phyloP scores from a whole-genome alignment of 768 basidiomycete species.

The Russula foetens region DNA sequence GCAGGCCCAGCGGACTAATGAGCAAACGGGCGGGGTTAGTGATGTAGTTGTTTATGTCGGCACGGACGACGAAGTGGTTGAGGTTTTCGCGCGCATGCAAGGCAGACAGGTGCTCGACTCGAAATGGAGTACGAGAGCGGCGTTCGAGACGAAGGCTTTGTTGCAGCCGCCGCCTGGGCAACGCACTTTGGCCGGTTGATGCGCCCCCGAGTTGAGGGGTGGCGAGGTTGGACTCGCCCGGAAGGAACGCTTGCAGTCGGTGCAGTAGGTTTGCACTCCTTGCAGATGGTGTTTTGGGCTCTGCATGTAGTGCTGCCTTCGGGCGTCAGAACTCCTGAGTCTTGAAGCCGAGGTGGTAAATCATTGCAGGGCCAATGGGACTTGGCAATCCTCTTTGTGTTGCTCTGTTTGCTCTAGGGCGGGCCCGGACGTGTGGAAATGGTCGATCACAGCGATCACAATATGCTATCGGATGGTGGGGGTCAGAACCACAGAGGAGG shows the following conservation, averaged over 20 bases:
- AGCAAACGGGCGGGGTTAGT: background rate
- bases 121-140: constrained; percentile 50
- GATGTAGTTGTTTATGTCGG: background rate
- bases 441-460: background rate
- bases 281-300: background rate
- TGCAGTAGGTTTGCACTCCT: no score
- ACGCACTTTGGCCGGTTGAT: constrained; percentile 33
- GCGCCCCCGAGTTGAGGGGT: constrained; percentile 49
- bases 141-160: constrained; percentile 39
- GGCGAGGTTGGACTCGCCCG: constrained; percentile 26
- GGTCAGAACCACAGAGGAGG: background rate
- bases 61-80: constrained; percentile 1
- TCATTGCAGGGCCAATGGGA: constrained; percentile 38
- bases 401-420: no score
- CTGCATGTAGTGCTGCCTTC: background rate
- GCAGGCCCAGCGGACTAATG: background rate
- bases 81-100: constrained; percentile 32
- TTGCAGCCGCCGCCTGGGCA: constrained; percentile 38
- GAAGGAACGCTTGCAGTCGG: background rate
- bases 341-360: constrained; percentile 41
- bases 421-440: constrained; percentile 21
- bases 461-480: background rate
- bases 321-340: background rate
- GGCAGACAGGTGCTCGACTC: constrained; percentile 53
- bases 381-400: constrained; percentile 23